Conservation (phyloP, 2,329 filamentous ascomycete species). For the Metarhizium sp. region DNA sequence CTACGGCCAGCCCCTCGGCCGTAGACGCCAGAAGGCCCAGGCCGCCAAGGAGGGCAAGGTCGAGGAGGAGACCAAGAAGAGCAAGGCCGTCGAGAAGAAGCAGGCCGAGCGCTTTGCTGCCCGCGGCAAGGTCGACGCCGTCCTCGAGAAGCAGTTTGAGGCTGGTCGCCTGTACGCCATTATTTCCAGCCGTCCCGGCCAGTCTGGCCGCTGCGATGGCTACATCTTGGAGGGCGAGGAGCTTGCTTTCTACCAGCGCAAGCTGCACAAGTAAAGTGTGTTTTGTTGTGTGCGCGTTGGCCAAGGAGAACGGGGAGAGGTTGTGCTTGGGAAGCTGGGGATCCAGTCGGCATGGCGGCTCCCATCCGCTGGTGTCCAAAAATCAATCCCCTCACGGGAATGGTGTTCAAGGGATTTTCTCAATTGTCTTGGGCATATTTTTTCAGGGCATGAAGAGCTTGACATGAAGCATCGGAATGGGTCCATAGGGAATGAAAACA, state of each 20-base stretch:
- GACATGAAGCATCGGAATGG: background rate
- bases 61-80: conserved; percentile 76
- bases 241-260: conserved; percentile 99
- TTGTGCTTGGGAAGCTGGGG: background rate
- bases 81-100: conserved; percentile 93
- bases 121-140: conserved; percentile 82
- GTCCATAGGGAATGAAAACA: conserved; percentile 1
- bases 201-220: conserved; percentile 93
- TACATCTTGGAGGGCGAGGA: conserved; percentile 99
- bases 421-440: conserved; percentile 2
- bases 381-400: background rate
- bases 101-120: conserved; percentile 77
- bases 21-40: conserved; percentile 80
- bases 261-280: conserved; percentile 84
- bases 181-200: conserved; percentile 84
- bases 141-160: conserved; percentile 98
- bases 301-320: conserved; percentile 7
- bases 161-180: conserved; percentile 95
- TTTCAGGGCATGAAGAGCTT: conserved; percentile 1
- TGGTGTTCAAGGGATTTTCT: conserved; percentile 1
- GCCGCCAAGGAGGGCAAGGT: conserved; percentile 48
- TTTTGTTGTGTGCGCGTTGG: background rate
- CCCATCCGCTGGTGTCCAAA: background rate
- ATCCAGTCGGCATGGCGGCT: background rate
- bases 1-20: conserved; percentile 87